phyloP scores from a whole-genome alignment of 495 filamentous ascomycete genomes.

The Elasticomyces elasticus region DNA sequence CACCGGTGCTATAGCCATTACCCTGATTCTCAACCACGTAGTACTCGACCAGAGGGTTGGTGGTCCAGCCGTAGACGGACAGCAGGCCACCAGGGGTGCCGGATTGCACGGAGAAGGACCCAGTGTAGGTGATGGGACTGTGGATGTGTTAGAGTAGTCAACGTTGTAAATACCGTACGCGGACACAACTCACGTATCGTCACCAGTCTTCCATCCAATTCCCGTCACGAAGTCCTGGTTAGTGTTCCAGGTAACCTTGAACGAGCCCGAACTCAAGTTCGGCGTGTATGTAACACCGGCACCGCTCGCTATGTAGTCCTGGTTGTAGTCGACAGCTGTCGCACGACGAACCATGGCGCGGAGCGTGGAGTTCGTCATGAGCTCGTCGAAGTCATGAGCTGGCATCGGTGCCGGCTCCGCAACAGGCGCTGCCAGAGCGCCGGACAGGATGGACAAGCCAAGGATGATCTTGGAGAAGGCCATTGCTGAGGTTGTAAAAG shows the following conservation, averaged over 20 bases:
- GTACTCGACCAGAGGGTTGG: slow-evolving; percentile 53
- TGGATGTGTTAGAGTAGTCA: no score
- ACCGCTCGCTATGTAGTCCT: slow-evolving; percentile 8
- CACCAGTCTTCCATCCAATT: no score
- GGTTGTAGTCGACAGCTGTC: slow-evolving; percentile 5
- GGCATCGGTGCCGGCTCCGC: background rate
- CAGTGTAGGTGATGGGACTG: no score
- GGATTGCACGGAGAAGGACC: no score
- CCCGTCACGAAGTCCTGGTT: no score
- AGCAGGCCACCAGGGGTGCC: no score
- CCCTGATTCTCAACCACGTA: slow-evolving; percentile 55
- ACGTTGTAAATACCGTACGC: no score
- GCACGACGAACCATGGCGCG: slow-evolving; percentile 1
- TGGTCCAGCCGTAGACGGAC: slow-evolving; percentile 54
- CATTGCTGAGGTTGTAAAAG: no score
- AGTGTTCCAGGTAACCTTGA: no score
- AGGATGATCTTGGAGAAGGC: background rate
- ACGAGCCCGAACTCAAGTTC: no score
- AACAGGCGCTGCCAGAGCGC: background rate
- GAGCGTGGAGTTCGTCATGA: background rate
- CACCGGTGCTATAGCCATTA: slow-evolving; percentile 7
- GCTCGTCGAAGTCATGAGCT: background rate
- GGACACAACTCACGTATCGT: no score
- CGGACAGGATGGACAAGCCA: background rate
- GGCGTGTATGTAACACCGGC: no score